Percentiles rank a stretch among this genome's conserved stretches.
These are phyloP conservation scores for Trifolium pratense DNA, from an alignment of 306 rosid species.

Conservation along the genomic window DNA sequence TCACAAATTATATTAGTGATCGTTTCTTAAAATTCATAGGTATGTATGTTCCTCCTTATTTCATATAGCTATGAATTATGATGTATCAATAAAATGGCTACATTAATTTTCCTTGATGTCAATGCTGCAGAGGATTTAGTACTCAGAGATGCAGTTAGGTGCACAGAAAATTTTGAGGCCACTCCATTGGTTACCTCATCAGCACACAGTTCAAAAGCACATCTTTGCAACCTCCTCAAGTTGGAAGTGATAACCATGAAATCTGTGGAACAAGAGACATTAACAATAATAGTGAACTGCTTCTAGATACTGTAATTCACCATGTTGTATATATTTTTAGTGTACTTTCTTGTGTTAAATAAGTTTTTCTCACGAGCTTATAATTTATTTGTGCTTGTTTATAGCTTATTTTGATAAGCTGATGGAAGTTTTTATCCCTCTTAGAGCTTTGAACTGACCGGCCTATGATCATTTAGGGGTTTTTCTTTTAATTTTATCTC, in stretches of 20 bases:
- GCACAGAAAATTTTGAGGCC: conserved; percentile 36
- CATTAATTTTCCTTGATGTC: conserved; percentile 35
- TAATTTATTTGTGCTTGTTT: too few relatives aligned
- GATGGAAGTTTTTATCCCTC: too few relatives aligned
- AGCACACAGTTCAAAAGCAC: conserved; percentile 41
- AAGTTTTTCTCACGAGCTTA: too few relatives aligned
- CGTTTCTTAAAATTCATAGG: conserved; percentile 60
- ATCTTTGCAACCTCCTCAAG: conserved; percentile 39
- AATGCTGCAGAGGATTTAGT: conserved; percentile 73
- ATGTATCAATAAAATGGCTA: too few relatives aligned
- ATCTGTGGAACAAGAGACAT: conserved; percentile 44
- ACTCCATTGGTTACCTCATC: conserved; percentile 40
- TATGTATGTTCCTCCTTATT: conserved; percentile 34
- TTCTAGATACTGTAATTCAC: conserved; percentile 34
- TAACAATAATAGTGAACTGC: conserved; percentile 31
- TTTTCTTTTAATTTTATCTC: too few relatives aligned
- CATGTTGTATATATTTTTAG: too few relatives aligned
- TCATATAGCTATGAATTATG: neutral
- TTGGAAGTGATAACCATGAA: conserved; percentile 36
- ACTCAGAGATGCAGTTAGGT: conserved; percentile 54
- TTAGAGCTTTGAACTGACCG: too few relatives aligned
- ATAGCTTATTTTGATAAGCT: too few relatives aligned
- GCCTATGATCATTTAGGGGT: too few relatives aligned
- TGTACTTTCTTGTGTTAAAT: too few relatives aligned
- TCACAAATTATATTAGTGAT: conserved; percentile 58